Conservation (phyloP, 1,284 basidiomycete species). For the Amylostereum chailletii region DNA sequence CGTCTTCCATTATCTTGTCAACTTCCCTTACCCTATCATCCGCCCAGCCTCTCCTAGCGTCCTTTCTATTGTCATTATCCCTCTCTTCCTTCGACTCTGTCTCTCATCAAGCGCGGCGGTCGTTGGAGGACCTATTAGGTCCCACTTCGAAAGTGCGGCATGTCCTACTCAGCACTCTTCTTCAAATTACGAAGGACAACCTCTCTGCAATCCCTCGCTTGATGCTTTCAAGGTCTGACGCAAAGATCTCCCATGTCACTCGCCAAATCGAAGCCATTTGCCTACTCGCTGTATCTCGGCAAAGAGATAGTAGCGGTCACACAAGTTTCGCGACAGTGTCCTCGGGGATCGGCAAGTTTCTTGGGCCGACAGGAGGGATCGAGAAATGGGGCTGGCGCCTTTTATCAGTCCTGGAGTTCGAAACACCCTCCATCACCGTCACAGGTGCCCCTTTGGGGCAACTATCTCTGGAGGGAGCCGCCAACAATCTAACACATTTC, state of each 20-base stretch:
- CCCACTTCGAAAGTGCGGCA: conserved; percentile 30
- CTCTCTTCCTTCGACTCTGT: conserved; percentile 48
- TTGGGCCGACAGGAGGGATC: conserved; percentile 76
- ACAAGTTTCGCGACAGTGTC: conserved; percentile 33
- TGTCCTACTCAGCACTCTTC: conserved; percentile 41
- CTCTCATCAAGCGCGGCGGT: conserved; percentile 34
- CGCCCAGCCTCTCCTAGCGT: conserved; percentile 56
- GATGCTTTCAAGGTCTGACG: conserved; percentile 60
- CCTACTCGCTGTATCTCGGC: conserved; percentile 28
- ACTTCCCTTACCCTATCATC: conserved; percentile 58
- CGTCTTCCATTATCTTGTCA: conserved; percentile 39
- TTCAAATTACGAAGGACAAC: conserved; percentile 51
- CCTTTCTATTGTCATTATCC: conserved; percentile 59
- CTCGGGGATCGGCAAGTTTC: conserved; percentile 52
- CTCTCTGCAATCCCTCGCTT: conserved; percentile 71
- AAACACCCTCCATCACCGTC: conserved; percentile 41
- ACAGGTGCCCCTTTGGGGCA: conserved; percentile 39
- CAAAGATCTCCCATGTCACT: conserved; percentile 60
- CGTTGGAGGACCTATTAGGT: conserved; percentile 39
- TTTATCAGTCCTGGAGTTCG: conserved; percentile 68
- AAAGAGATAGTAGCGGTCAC: conserved; percentile 9
- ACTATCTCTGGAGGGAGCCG: conserved; percentile 46
- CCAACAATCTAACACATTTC: conserved; percentile 35
- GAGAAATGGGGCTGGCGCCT: conserved; percentile 87
- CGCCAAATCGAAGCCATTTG: conserved; percentile 67